Evolutionary conservation across 2,329 filamentous ascomycete species (phyloP), one percentile per base, ranked within the genome.

Genomic region (Rasamsonia emersonii): DNA sequence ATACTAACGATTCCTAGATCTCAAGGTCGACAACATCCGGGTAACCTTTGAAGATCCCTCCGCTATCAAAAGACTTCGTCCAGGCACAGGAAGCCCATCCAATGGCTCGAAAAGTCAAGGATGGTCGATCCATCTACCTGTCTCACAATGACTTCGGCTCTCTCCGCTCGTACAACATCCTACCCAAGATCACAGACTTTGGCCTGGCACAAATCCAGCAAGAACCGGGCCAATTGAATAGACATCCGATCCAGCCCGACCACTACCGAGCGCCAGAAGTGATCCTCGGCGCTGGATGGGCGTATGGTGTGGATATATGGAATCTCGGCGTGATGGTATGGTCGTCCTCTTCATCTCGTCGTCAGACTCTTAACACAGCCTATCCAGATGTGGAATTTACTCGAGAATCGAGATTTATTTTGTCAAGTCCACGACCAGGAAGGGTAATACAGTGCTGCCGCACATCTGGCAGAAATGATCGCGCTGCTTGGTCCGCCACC

Each of bases 1-100:
- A 13, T 39, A 13, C 14, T 27, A 17, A 13, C 18, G 13, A 16
- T 28, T 29, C 35, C 35, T 30, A 62, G 59, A 62, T 43, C 63
- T 70, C 18, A 66, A 65, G 38, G 57, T 60, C 3, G 59, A 65
- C 36, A 70, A 70, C 27, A 63, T 70, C 26, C 62, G 69, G 54
- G 53, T 67, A 18, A 50, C 51, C 5, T 58, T 65, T 23, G 26
- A 36, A 0, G 60, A 67, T 33, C 38, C 40, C 36, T 33, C 43
- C 54, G 33, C 49, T 57, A 39, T 36, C 45, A 36, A 50, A 45
- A 3, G n/a, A 19, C 3, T 33, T 37, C 18, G 23, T 64, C 51
- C 54, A 46, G 47, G 33, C 58, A 54, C 43, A 44, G 45, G 25
- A 47, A 47, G n/a, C 57, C 63, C 46, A 60, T 64, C 52, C 47